Evolutionary conservation across 148 eudicot genomes (phyloP).

Genomic region (Diospyros lotus): DNA sequence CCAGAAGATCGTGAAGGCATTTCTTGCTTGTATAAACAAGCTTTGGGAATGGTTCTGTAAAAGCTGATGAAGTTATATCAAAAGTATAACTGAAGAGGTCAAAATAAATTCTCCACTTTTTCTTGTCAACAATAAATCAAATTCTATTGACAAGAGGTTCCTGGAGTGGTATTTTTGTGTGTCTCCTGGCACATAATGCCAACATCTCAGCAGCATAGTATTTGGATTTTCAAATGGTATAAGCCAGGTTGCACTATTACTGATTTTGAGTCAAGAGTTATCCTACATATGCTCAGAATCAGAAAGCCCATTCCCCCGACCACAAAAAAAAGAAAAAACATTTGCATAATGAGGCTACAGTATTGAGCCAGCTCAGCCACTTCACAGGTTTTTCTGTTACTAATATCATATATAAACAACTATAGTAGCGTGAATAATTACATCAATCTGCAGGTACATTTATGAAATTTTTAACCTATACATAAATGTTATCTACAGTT

Average conservation of each 20-base stretch:
- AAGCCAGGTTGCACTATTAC: no score
- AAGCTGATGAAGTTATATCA: background rate
- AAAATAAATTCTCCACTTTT: background rate
- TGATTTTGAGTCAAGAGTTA: no score
- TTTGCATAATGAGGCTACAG: no score
- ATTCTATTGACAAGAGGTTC: no score
- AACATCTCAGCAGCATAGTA: background rate
- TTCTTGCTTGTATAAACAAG: background rate
- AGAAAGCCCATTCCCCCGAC: no score
- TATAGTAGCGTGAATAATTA: background rate
- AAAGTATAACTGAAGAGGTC: background rate
- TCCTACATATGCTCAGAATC: background rate
- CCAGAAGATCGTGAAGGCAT: background rate
- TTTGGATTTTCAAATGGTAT: background rate
- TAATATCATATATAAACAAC: background rate
- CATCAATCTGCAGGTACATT: background rate
- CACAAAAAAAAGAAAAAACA: no score
- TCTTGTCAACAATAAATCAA: no score
- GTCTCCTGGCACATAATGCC: background rate
- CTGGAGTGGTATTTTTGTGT: no score
- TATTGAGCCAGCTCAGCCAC: background rate
- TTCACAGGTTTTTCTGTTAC: background rate
- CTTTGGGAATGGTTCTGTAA: constrained; percentile 1
- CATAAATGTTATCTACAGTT: background rate
- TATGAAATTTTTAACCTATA: background rate